These are phyloP conservation scores for Teratosphaeria viscida DNA, from an alignment of 2,329 filamentous ascomycete species.

Conservation along the genomic window DNA sequence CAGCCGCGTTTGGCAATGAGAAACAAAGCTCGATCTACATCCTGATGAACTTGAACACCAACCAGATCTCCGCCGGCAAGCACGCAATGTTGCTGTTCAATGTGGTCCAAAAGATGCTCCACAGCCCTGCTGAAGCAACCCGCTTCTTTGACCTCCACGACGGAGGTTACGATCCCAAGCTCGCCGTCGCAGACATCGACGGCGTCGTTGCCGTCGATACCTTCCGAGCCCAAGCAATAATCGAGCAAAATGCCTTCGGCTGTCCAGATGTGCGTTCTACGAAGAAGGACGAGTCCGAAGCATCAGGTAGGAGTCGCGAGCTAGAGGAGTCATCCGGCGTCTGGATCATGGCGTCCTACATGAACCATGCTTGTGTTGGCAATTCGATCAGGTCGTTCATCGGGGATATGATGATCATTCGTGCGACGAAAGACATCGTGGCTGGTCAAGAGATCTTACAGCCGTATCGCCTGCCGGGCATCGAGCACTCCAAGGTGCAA, in stretches of 20 bases:
- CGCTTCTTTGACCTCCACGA: conserved; percentile 10
- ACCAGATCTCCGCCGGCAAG: conserved; percentile 3
- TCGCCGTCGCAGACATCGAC: conserved; percentile 3
- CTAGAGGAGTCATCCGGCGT: conserved; percentile 26
- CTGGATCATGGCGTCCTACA: conserved; percentile 39
- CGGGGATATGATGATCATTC: conserved; percentile 44
- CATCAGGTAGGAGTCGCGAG: background rate
- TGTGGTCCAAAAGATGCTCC: conserved; percentile 11
- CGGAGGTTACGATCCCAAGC: conserved; percentile 6
- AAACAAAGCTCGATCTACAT: conserved; percentile 1
- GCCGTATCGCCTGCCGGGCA: conserved; percentile 7
- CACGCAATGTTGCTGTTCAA: conserved; percentile 6
- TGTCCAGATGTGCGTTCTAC: conserved; percentile 1
- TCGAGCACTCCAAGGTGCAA: conserved; percentile 18
- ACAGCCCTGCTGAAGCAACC: conserved; percentile 6
- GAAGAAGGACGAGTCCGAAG: background rate
- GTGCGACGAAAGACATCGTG: conserved; percentile 35
- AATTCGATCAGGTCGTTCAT: conserved; percentile 43
- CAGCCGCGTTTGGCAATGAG: conserved; percentile 5
- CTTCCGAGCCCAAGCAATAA: conserved; percentile 7
- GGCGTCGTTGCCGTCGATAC: conserved; percentile 11
- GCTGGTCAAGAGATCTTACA: conserved; percentile 36
- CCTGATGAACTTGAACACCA: conserved; percentile 6
- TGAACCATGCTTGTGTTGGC: conserved; percentile 44
- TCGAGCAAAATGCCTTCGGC: conserved; percentile 13